Base-by-base conservation (phyloP, 495 filamentous ascomycete species). In the Trichoderma erinaceum region DNA sequence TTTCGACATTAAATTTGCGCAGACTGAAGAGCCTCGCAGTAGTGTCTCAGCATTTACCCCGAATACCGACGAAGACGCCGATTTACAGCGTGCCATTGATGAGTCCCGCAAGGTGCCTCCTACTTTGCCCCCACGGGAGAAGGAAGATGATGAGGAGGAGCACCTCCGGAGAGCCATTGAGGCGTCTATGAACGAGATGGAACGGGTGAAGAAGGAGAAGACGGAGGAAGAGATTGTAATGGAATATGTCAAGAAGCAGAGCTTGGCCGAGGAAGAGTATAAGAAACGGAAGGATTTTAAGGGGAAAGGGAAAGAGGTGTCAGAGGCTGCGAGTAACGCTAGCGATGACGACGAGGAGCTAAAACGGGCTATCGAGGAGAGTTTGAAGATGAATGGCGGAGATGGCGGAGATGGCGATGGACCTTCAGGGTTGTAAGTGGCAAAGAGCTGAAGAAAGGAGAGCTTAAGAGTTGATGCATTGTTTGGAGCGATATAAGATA, bases 181-280 rank as follows among this genome's bases (percentile, higher is more conserved):
- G 65, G 78, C 78, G 35, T 86, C 82, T 2, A 73, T 71, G 48
- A 69, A 73, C 41, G 70, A 73, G 7, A 69, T 70, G 65, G 44
- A 70, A 0, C 70, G 70, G 44, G 70, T 70, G 7, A 74, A 77
- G 65, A 78, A 78, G 15, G 73, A 84, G 29, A 82, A 74, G 70
- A 83, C 81, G 0, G 90, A 92, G 75, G 90, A 92, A 73, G 86
- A 90, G 38, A 85, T 90, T 69, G 83, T 93, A 32, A 72, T 93
- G 74, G 88, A 91, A 69, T 91, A 90, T 75, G 82, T 92, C n/a
- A 90, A 87, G 79, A 87, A 85, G 76, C 89, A 92, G 77, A 92
- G 90, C 76, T 71, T 92, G 25, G 82, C 83, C 0, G 90, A 92
- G 77, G 85, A 86, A 66, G 80, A 85, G 70, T 83, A 81, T 73